phyloP scores from a whole-genome alignment of 2,329 filamentous ascomycete genomes.

The Ophiostoma sp. region DNA sequence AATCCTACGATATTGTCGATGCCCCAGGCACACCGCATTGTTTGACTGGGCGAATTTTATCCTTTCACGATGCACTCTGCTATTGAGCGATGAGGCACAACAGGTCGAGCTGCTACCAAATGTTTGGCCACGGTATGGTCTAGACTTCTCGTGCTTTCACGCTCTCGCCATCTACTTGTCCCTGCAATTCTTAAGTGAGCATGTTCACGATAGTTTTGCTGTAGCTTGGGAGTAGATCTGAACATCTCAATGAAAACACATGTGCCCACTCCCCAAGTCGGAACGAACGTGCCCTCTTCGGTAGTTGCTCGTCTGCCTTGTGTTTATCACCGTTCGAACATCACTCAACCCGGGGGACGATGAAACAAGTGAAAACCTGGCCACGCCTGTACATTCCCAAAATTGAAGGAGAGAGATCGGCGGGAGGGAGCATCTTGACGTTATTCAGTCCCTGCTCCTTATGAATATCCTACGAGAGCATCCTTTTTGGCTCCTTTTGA shows the following conservation, averaged over 20 bases:
- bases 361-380: slow-evolving; percentile 12
- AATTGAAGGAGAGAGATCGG: slow-evolving; percentile 7
- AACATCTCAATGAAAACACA: neutral
- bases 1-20: neutral
- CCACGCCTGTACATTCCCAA: neutral
- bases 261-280: neutral
- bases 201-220: neutral
- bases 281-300: neutral
- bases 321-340: slow-evolving; percentile 1
- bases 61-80: too few species aligned
- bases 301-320: neutral
- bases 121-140: neutral
- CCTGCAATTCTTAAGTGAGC: neutral
- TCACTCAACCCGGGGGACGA: neutral
- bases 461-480: neutral
- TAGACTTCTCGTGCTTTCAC: neutral
- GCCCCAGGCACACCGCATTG: neutral
- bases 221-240: neutral
- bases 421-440: slow-evolving; percentile 7
- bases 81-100: neutral
- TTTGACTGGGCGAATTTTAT: too few species aligned
- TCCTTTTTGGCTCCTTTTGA: neutral
- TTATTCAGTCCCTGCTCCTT: neutral
- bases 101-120: neutral
- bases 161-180: too few species aligned